These are phyloP conservation scores for Hypoxylon sp. DNA, from an alignment of 2,329 filamentous ascomycete genomes.

Conservation along the genomic window DNA sequence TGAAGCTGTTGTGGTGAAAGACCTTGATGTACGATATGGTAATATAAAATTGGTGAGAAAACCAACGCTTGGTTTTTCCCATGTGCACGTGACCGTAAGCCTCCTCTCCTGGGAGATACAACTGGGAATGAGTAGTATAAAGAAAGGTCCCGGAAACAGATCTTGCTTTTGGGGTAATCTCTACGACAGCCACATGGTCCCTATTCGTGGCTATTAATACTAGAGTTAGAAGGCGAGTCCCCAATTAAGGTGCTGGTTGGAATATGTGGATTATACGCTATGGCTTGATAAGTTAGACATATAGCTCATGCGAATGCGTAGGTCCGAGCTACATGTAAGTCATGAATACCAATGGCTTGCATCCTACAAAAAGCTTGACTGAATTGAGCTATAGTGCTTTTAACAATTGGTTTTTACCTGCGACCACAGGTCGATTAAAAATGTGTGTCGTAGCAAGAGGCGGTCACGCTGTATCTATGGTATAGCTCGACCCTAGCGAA, in stretches of 20 bases:
- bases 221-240: not conserved
- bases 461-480: constrained; percentile 34
- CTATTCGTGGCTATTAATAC: not conserved
- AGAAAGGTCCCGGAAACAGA: not conserved
- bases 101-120: not conserved
- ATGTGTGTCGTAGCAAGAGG: constrained; percentile 31
- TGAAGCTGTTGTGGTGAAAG: not conserved
- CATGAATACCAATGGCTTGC: not conserved
- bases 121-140: not conserved
- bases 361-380: not conserved
- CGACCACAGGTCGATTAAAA: constrained; percentile 1
- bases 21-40: not conserved
- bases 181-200: constrained; percentile 1
- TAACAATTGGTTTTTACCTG: not conserved
- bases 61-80: not conserved
- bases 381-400: not conserved
- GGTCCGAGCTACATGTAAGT: not conserved
- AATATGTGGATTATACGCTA: not conserved
- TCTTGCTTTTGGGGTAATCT: not conserved
- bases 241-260: not conserved
- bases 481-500: not conserved
- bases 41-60: not conserved
- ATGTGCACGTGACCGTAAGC: not conserved
- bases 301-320: not conserved
- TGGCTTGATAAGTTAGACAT: constrained; percentile 6